Conservation (phyloP, 352 stramenopile genomes). For the Pythium grandisporangium region DNA sequence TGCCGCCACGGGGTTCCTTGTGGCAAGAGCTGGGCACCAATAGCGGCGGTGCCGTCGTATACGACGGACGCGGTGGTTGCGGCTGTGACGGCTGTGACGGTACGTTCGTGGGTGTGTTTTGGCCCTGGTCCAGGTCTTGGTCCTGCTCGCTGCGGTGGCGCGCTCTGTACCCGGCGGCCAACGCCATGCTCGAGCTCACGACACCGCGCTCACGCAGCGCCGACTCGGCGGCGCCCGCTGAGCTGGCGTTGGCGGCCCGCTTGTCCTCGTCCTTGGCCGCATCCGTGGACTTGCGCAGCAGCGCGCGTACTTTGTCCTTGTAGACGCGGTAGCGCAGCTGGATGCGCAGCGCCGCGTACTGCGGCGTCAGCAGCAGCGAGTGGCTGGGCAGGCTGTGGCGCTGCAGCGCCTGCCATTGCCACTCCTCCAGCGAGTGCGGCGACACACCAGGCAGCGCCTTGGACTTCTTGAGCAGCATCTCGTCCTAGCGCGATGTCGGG, state of each 20-base stretch:
- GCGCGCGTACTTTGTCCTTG: slow-evolving; percentile 46
- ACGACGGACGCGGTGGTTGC: neutral
- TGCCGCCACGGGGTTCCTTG: slow-evolving; percentile 6
- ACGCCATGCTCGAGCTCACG: slow-evolving; percentile 47
- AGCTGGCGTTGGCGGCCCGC: neutral
- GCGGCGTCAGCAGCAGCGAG: slow-evolving; percentile 23
- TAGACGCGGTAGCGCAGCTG: slow-evolving; percentile 70
- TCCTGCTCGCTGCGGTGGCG: slow-evolving; percentile 8
- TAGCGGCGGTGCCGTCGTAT: neutral
- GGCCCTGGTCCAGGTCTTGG: neutral
- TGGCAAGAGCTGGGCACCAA: too few species aligned
- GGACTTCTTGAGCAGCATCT: slow-evolving; percentile 27
- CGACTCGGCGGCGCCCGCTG: slow-evolving; percentile 12
- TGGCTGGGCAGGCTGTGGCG: slow-evolving; percentile 5
- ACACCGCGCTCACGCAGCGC: slow-evolving; percentile 22
- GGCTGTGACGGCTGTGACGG: slow-evolving; percentile 1
- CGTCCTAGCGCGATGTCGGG: too few species aligned
- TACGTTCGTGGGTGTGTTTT: neutral
- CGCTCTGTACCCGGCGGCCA: slow-evolving; percentile 36
- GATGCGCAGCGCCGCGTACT: slow-evolving; percentile 44
- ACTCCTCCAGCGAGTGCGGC: slow-evolving; percentile 28
- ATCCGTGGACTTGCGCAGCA: slow-evolving; percentile 47
- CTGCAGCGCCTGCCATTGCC: slow-evolving; percentile 22
- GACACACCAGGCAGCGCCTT: slow-evolving; percentile 25
- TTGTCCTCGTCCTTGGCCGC: slow-evolving; percentile 22